Base-by-base conservation (phyloP, 2,329 filamentous ascomycete species). In the Fusarium beomiforme region DNA sequence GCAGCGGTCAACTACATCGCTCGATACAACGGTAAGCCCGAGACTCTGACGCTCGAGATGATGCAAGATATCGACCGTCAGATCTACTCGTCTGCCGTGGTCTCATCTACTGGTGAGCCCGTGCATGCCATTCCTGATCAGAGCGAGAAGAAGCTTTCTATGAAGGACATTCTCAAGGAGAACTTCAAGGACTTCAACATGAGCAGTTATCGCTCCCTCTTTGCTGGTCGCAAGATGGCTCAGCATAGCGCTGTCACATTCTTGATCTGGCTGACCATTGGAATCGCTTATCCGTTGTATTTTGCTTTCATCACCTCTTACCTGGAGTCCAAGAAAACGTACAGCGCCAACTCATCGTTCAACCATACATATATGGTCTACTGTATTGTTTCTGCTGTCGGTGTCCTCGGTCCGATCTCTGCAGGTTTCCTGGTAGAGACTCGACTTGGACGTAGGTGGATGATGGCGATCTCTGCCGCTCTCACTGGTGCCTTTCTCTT, bases 181-280 rank as follows among this genome's bases (percentile, higher is more conserved):
- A 50, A 64, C 51, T 50, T 90, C 5, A 81, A 86, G 59, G 88
- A 86, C 57, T 78, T 90, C 54, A 83, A 84, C 4, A 75, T 85
- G 2, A 78, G 80, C 1, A 87, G 89, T 59, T 77, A 90, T n/a
- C 82, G 82, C 24, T 82, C 87, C 0, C 82, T 90, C 0, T 90
- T 90, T 64, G 81, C 84, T 1, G 87, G 84, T 0, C 83, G 80
- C 36, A 85, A 84, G 54, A 78, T 88, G 21, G 88, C 86, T 9
- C 83, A 84, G 62, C 86, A 86, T 8, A 90, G 87, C 0, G 78
- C 79, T 6, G 75, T 89, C 41, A 86, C 89, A 62, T 85, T 88
- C 17, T 46, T 84, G 0, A 79, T 90, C 17, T 90, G 88, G 89
- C 85, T 84, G 1, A 83, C 88, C 36, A 88, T 90, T 54, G 88